Evolutionary conservation across 2,329 filamentous ascomycete genomes (phyloP), one percentile per base, ranked within the genome.

Genomic region (Niveomyces coronatus): DNA sequence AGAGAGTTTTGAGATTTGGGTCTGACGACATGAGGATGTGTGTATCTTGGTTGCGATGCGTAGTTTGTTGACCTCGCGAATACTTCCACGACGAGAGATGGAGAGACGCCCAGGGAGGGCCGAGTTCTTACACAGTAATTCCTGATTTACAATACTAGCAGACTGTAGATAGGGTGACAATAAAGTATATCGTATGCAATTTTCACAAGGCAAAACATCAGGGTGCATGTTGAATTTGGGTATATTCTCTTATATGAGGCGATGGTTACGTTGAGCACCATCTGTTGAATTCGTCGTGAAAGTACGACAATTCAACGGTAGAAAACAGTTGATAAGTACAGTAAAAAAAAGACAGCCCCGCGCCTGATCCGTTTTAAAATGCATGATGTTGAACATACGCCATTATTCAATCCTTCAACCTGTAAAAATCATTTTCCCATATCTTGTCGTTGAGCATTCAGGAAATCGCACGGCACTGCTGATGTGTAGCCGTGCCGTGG

Each of bases 351-450:
- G 17, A 35, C 31, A 35, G 30, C n/a, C n/a, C n/a, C 30, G 28
- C 27, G 31, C 31, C 31, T 15, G 28, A 29, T 23, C 39, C 31
- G 20, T 24, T 27, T 36, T 29, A 29, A 37, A 39, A 39, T 39
- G 39, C 39, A 41, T 37, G 28, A 38, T 42, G 40, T 42, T 42
- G 40, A 42, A 42, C 40, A 39, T 39, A 27, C 40, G 35, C 31
- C 40, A 33, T 35, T 34, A n/a, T n/a, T n/a, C n/a, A n/a, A n/a
- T 39, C 30, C 23, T n/a, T n/a, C n/a, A n/a, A n/a, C n/a, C n/a
- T n/a, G n/a, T 13, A 20, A 20, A 6, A 9, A 19, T 39, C 18
- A 18, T 22, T 38, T 41, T 42, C 22, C 35, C 26, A 26, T 41
- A 5, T 14, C 9, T 13, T 15, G 13, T 33, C 18, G 16, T 31